phyloP scores from a whole-genome alignment of 371 early-diverging fungal species.

The Lichtheimia corymbifera region DNA sequence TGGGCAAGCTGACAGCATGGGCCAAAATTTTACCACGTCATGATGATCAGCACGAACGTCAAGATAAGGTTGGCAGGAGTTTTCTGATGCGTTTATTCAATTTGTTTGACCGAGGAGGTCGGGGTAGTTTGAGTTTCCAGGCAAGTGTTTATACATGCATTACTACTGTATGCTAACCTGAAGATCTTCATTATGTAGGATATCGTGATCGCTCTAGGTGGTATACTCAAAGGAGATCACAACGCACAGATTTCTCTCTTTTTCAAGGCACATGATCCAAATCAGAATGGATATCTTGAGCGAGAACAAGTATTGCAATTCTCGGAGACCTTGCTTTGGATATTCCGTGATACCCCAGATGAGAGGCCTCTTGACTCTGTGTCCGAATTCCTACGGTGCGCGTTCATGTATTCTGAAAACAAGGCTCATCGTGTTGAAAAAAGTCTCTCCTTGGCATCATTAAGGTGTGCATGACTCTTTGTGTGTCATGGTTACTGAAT shows the following conservation, averaged over 20 bases:
- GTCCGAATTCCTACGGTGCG: slow-evolving; percentile 68
- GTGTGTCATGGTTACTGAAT: not conserved
- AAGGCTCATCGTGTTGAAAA: slow-evolving; percentile 16
- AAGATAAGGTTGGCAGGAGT: slow-evolving; percentile 39
- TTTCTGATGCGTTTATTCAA: slow-evolving; percentile 59
- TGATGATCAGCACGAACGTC: slow-evolving; percentile 28
- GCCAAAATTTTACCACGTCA: slow-evolving; percentile 21
- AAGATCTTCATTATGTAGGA: slow-evolving; percentile 61
- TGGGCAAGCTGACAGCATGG: slow-evolving; percentile 38
- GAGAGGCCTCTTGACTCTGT: slow-evolving; percentile 68
- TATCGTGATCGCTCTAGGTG: slow-evolving; percentile 75
- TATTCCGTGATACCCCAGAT: slow-evolving; percentile 66
- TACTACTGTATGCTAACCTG: too few relatives aligned
- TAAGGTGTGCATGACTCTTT: slow-evolving; percentile 28
- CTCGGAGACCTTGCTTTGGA: slow-evolving; percentile 85
- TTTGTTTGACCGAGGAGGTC: slow-evolving; percentile 49
- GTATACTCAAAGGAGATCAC: slow-evolving; percentile 79
- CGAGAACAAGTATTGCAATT: slow-evolving; percentile 85
- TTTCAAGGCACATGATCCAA: slow-evolving; percentile 81
- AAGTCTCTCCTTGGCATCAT: slow-evolving; percentile 36
- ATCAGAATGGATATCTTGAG: slow-evolving; percentile 70
- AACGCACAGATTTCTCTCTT: slow-evolving; percentile 81
- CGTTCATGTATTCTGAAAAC: slow-evolving; percentile 67
- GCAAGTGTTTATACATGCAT: slow-evolving; percentile 12
- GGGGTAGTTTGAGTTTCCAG: slow-evolving; percentile 66